A percentile compares a stretch with the other conserved stretches of the same genome.
phyloP scores from a whole-genome alignment of 164 flowering plant species.

The Protea cynaroides region DNA sequence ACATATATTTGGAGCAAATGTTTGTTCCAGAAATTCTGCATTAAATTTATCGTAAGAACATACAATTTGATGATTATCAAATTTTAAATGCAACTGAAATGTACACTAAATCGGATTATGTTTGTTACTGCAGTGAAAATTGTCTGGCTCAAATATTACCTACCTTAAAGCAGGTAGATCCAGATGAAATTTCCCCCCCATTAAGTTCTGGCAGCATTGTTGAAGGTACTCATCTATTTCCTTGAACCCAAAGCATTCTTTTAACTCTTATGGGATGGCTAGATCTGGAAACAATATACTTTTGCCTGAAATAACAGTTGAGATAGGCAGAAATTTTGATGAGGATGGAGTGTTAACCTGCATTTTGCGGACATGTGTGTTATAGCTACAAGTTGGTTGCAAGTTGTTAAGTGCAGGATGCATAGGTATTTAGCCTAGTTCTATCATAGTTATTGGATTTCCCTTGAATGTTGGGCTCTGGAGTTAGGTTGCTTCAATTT shows the following conservation, averaged over 20 bases:
- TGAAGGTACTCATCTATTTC: conserved; percentile 41
- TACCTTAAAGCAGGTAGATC: conserved; percentile 42
- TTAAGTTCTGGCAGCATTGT: conserved; percentile 44
- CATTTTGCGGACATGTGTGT: no score
- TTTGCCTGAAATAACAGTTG: background rate
- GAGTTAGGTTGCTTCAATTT: no score
- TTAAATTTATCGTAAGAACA: background rate
- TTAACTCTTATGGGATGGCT: background rate
- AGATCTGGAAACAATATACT: background rate
- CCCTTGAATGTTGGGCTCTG: no score
- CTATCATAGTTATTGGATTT: no score
- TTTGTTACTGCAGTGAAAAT: conserved; percentile 45
- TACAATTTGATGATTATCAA: background rate
- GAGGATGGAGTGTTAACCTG: no score
- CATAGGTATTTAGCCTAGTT: no score
- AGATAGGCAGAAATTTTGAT: background rate
- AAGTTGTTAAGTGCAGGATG: no score
- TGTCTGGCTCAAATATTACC: conserved; percentile 29
- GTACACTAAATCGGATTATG: background rate
- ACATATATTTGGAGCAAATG: no score
- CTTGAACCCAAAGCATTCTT: background rate
- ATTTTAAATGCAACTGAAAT: background rate
- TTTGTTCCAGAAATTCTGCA: background rate
- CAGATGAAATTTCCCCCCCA: conserved; percentile 40
- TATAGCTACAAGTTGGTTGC: no score